Conservation (phyloP, 2,329 filamentous ascomycete species). For the Blumeriella jaapii region DNA sequence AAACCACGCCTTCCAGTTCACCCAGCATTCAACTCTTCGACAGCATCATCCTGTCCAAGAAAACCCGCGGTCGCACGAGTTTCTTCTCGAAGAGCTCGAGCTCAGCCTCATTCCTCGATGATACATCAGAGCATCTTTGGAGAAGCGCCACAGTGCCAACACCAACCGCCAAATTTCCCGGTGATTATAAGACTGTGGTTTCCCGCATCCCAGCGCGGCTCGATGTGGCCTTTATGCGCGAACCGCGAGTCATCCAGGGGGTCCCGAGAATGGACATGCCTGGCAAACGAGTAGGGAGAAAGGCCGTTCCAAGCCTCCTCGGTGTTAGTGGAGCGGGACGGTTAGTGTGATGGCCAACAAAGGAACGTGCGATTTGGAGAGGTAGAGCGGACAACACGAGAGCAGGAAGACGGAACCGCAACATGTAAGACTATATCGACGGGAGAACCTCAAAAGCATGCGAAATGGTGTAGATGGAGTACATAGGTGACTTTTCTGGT, state of each 20-base stretch:
- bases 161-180: constrained; percentile 49
- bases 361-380: background rate
- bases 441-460: too few relatives aligned
- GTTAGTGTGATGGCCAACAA: background rate
- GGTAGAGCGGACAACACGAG: background rate
- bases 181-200: constrained; percentile 49
- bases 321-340: constrained; percentile 10
- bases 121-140: constrained; percentile 72
- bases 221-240: constrained; percentile 79
- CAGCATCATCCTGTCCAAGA: constrained; percentile 72
- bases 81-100: constrained; percentile 31
- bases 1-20: constrained; percentile 50
- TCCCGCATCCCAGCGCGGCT: constrained; percentile 69
- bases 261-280: constrained; percentile 47
- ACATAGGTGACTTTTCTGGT: too few relatives aligned
- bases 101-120: constrained; percentile 50
- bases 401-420: too few relatives aligned
- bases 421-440: too few relatives aligned
- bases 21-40: constrained; percentile 67
- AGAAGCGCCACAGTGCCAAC: constrained; percentile 51
- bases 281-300: constrained; percentile 25
- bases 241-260: constrained; percentile 80
- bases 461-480: too few relatives aligned
- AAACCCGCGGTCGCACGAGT: constrained; percentile 49
- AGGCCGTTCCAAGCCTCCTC: constrained; percentile 28